phyloP scores from a whole-genome alignment of 768 basidiomycete genomes.

The Boletus vinaceobasis region DNA sequence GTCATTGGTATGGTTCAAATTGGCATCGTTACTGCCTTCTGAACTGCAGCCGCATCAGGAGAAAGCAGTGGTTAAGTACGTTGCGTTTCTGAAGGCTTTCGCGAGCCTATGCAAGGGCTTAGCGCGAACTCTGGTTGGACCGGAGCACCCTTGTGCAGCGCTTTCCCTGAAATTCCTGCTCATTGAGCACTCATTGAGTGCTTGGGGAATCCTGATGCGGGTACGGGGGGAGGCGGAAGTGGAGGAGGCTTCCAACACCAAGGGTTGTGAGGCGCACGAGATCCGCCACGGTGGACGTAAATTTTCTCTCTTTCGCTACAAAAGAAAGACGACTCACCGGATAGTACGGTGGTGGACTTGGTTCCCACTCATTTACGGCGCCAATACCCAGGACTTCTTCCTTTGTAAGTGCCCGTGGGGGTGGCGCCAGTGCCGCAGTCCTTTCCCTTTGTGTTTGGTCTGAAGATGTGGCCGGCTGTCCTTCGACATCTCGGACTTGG shows the following conservation, averaged over 20 bases:
- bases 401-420: background rate
- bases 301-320: too few relatives aligned
- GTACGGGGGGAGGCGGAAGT: background rate
- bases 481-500: background rate
- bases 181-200: too few relatives aligned
- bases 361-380: background rate
- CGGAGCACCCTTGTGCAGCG: too few relatives aligned
- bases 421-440: background rate
- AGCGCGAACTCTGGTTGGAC: too few relatives aligned
- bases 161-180: too few relatives aligned
- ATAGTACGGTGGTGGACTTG: constrained; percentile 6
- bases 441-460: background rate
- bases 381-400: background rate
- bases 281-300: background rate
- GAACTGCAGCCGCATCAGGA: background rate
- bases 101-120: too few relatives aligned
- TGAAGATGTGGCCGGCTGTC: background rate
- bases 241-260: background rate
- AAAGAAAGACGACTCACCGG: background rate
- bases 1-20: too few relatives aligned
- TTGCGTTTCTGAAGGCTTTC: too few relatives aligned
- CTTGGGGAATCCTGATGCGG: too few relatives aligned
- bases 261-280: background rate
- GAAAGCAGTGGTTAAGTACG: too few relatives aligned
- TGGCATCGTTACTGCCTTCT: background rate